Base-by-base conservation (phyloP, 106 monocot genomes). In the Acanthochlamys bracteata region DNA sequence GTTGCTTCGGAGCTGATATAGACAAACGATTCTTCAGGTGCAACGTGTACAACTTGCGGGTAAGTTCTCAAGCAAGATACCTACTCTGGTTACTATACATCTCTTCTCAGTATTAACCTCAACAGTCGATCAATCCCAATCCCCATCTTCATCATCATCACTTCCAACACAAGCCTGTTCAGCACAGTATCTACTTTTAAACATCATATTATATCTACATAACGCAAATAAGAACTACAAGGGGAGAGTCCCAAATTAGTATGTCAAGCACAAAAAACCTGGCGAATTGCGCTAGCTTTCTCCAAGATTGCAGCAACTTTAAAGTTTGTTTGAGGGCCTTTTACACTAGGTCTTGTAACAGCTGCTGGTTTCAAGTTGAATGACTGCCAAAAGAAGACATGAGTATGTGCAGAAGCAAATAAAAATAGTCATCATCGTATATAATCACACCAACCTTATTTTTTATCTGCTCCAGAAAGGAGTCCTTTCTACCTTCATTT, bases 281-380 rank as follows among this genome's bases (percentile, higher is more conserved):
- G 84, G 27, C 95, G 87, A 26, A 96, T 84, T 63, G 95, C 90
- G 80, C 88, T 91, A 61, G 90, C 95, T 62, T 86, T 96, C 76
- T 96, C 90, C 64, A 96, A 65, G 72, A 96, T 96, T 40, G 95
- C 95, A 69, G 87, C 80, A 71, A 96, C 84, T 59, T 83, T 96
- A 39, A 90, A 66, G 66, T 96, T 96, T 61, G 87, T 83, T 55
- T 72, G 47, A 74, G 84, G 88, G 53, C 74, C 78, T 55, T 75
- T 74, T 19, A 88, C 64, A 59, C 66, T 83, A 33, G 76, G 76
- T 64, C 73, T 85, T 63, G 76, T 39, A 21, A 60, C 61, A 65
- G 43, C 67, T 59, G 81, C 70, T 66, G 91, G 85, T 63, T 88
- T 98, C 57, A 98, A 80, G 67, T 79, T 88, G 78, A 98, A 82